Conservation (phyloP, 2,329 filamentous ascomycete species). For the Monosporascus ibericus region DNA sequence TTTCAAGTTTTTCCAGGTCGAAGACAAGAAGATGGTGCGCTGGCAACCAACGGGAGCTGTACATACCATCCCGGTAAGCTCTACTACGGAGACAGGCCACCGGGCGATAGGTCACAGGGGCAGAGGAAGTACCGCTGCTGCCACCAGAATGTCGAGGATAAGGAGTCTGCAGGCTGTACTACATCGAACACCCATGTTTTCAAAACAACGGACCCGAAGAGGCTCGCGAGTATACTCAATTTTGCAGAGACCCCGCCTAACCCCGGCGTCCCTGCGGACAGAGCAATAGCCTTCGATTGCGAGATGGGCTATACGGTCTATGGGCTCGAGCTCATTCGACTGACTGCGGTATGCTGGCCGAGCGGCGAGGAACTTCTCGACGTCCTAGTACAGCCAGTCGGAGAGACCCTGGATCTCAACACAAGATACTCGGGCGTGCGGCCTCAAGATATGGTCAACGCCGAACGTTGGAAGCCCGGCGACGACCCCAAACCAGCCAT, state of each 20-base stretch:
- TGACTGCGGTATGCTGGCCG: conserved; percentile 88
- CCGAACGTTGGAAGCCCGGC: conserved; percentile 47
- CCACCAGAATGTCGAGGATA: conserved; percentile 64
- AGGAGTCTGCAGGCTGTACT: conserved; percentile 60
- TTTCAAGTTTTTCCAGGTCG: conserved; percentile 92
- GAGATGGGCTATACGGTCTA: conserved; percentile 95
- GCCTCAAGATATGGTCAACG: conserved; percentile 67
- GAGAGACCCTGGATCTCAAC: conserved; percentile 84
- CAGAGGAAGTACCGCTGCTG: conserved; percentile 73
- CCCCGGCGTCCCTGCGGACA: conserved; percentile 38
- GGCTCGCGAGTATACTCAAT: conserved; percentile 71
- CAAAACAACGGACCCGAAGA: conserved; percentile 70
- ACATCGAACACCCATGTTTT: conserved; percentile 73
- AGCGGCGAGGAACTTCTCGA: conserved; percentile 69
- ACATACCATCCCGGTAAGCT: conserved; percentile 73
- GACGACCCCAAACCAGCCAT: conserved; percentile 20
- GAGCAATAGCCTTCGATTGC: conserved; percentile 83
- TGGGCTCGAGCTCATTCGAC: conserved; percentile 81
- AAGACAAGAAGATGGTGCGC: conserved; percentile 65
- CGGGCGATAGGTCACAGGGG: conserved; percentile 49
- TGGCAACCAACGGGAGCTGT: conserved; percentile 73
- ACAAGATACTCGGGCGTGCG: conserved; percentile 86
- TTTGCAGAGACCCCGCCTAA: conserved; percentile 75
- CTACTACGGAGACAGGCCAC: conserved; percentile 50
- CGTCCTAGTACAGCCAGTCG: conserved; percentile 75